phyloP scores from a whole-genome alignment of 2,329 filamentous ascomycete genomes.

The Paracamarosporium sp. region DNA sequence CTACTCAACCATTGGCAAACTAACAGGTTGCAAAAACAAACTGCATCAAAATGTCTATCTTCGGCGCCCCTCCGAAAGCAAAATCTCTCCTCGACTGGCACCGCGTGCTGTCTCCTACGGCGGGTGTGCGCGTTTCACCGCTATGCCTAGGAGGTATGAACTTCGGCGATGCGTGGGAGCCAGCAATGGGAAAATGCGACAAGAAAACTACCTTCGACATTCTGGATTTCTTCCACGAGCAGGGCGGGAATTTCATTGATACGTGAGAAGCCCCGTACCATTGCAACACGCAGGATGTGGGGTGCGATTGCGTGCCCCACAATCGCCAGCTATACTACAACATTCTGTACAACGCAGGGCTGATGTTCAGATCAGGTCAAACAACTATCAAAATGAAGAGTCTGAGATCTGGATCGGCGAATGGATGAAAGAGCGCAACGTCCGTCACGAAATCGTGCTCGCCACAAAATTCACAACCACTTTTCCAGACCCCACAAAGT shows the following conservation, averaged over 20 bases:
- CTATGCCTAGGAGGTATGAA: constrained; percentile 63
- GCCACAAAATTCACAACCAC: constrained; percentile 61
- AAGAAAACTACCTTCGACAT: constrained; percentile 55
- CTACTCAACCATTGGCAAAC: neutral
- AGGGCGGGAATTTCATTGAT: constrained; percentile 62
- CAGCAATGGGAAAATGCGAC: constrained; percentile 50
- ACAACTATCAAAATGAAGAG: constrained; percentile 56
- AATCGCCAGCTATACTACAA: neutral
- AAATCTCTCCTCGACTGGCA: constrained; percentile 58
- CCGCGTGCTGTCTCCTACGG: constrained; percentile 58
- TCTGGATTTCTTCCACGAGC: constrained; percentile 55
- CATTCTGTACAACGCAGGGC: neutral
- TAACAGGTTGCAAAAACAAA: neutral
- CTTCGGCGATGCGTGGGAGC: constrained; percentile 59
- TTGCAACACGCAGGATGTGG: neutral
- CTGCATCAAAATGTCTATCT: constrained; percentile 22
- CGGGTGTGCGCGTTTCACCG: constrained; percentile 60
- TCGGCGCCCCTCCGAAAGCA: constrained; percentile 31
- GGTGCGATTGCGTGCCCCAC: constrained; percentile 1
- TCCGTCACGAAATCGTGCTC: constrained; percentile 60
- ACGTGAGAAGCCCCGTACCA: constrained; percentile 37
- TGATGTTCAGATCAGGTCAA: constrained; percentile 44
- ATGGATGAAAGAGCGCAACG: constrained; percentile 55
- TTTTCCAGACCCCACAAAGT: constrained; percentile 29
- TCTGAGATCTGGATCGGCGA: constrained; percentile 59